Evolutionary conservation across 2,329 filamentous ascomycete genomes (phyloP).

Genomic region (Diaporthe sp.): DNA sequence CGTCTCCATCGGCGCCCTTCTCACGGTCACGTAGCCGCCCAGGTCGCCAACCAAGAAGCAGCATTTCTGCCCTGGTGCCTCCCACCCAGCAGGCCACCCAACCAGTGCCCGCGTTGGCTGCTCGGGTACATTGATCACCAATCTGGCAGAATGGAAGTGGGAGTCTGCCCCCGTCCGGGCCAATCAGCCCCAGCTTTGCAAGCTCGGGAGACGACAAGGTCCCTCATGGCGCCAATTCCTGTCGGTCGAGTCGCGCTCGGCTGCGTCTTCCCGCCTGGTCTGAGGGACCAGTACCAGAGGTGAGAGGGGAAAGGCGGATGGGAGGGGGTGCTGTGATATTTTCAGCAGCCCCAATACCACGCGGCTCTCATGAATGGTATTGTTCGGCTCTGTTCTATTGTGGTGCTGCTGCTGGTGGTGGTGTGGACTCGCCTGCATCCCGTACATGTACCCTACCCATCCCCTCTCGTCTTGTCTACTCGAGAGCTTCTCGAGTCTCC

Average conservation of each 20-base stretch:
- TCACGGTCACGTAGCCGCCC: constrained; percentile 30
- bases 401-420: neutral
- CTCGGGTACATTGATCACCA: constrained; percentile 1
- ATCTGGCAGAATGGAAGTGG: constrained; percentile 22
- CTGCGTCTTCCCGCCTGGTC: constrained; percentile 25
- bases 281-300: neutral
- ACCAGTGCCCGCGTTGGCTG: constrained; percentile 8
- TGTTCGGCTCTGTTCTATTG: constrained; percentile 10
- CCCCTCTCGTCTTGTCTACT: neutral
- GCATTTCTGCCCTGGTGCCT: constrained; percentile 24
- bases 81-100: constrained; percentile 3
- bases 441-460: constrained; percentile 29
- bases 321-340: constrained; percentile 10
- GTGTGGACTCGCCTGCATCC: neutral
- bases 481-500: neutral
- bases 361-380: constrained; percentile 6
- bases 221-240: constrained; percentile 37
- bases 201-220: constrained; percentile 29
- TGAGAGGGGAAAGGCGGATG: neutral
- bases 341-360: constrained; percentile 26
- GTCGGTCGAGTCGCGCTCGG: constrained; percentile 28
- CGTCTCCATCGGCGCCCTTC: constrained; percentile 26
- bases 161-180: constrained; percentile 2
- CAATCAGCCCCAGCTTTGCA: constrained; percentile 36
- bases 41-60: constrained; percentile 33